Evolutionary conservation across 23 red algal species (phyloP).

Genomic region (Gracilaria domingensis): DNA sequence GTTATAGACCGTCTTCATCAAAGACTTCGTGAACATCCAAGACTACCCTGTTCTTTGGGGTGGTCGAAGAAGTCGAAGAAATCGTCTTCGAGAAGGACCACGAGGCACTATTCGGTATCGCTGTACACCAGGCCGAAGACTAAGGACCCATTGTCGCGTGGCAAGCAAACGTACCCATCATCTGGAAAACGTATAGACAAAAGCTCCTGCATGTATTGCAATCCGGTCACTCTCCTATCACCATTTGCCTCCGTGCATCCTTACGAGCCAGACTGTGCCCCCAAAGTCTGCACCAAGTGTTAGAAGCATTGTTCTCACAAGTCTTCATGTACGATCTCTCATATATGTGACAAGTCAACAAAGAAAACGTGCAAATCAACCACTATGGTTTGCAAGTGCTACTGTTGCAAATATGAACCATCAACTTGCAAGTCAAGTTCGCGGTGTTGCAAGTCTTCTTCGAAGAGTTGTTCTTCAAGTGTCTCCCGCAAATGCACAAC

Average conservation of each 20-base stretch:
- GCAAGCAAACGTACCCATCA: constrained; percentile 36
- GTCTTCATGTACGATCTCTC: not conserved
- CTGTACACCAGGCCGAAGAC: not conserved
- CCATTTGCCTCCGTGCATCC: constrained; percentile 55
- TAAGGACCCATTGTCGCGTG: not conserved
- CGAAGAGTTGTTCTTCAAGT: not conserved
- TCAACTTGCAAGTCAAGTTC: constrained; percentile 34
- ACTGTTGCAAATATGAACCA: constrained; percentile 30
- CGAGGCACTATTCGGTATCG: not conserved
- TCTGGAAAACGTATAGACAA: constrained; percentile 41
- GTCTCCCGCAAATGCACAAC: not conserved
- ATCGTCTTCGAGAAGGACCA: constrained; percentile 18
- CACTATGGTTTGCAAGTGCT: constrained; percentile 17
- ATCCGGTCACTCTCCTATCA: constrained; percentile 31
- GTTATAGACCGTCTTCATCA: not conserved
- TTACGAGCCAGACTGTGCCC: constrained; percentile 36
- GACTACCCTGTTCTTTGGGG: not conserved
- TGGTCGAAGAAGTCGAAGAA: constrained; percentile 7
- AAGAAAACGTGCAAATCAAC: constrained; percentile 42
- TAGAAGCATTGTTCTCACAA: constrained; percentile 29
- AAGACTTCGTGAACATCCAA: constrained; percentile 19
- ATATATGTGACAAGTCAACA: constrained; percentile 18
- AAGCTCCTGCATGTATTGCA: constrained; percentile 41
- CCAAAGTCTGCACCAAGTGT: not conserved
- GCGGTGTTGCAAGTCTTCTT: constrained; percentile 27